Evolutionary conservation across 805 yeast genomes (phyloP).

Genomic region (Lachancea quebecensis): DNA sequence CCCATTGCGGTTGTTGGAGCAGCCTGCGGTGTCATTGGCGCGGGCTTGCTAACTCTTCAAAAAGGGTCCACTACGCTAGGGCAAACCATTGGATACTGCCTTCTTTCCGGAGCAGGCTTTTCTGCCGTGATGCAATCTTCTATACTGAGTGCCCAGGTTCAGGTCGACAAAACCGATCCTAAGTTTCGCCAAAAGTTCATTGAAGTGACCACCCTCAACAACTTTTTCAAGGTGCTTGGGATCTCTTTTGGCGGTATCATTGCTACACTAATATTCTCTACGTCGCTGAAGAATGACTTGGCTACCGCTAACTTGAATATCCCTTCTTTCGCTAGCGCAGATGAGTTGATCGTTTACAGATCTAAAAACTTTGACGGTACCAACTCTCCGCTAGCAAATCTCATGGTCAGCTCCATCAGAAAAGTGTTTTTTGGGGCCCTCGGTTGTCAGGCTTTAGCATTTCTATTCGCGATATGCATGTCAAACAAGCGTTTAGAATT

Average conservation of each 20-base stretch:
- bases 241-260: conserved; percentile 23
- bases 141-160: conserved; percentile 28
- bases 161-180: conserved; percentile 17
- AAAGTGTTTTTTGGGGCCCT: conserved; percentile 16
- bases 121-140: conserved; percentile 34
- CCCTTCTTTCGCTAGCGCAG: conserved; percentile 10
- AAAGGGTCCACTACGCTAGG: conserved; percentile 26
- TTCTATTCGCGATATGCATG: conserved; percentile 3
- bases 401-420: conserved; percentile 6
- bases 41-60: conserved; percentile 31
- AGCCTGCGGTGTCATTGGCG: conserved; percentile 30
- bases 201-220: conserved; percentile 21
- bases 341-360: conserved; percentile 18
- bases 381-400: conserved; percentile 8
- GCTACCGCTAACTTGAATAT: conserved; percentile 1
- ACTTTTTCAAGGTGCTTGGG: conserved; percentile 21
- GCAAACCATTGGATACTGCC: conserved; percentile 32
- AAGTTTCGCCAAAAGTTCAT: conserved; percentile 17
- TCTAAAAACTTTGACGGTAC: conserved; percentile 16
- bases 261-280: conserved; percentile 19
- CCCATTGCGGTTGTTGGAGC: conserved; percentile 31
- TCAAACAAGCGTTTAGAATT: conserved; percentile 5
- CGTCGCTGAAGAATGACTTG: conserved; percentile 13
- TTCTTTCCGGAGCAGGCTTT: conserved; percentile 34
- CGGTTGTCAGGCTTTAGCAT: conserved; percentile 2